Conservation (phyloP, 345 rosid species). For the Kandelia obovata region DNA sequence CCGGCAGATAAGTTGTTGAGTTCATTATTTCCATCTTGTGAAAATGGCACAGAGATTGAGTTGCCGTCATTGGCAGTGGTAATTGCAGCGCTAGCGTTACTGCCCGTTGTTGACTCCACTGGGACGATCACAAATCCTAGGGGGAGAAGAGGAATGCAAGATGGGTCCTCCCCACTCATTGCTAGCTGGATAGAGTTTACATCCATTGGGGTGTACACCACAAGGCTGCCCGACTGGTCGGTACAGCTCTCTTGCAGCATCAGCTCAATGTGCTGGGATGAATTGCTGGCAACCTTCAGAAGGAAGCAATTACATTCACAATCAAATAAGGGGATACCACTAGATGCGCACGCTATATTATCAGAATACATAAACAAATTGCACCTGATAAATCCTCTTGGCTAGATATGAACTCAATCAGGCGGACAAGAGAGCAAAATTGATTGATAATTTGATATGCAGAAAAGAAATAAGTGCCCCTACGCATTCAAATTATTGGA, state of each 20-base stretch:
- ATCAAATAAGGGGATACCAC: too few relatives aligned
- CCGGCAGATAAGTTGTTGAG: constrained; percentile 2
- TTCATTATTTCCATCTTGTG: constrained; percentile 18
- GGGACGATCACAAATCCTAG: constrained; percentile 71
- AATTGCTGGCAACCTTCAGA: constrained; percentile 68
- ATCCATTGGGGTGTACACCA: constrained; percentile 70
- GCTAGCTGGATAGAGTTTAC: constrained; percentile 68
- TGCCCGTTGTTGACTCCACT: constrained; percentile 24
- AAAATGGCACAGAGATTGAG: constrained; percentile 5
- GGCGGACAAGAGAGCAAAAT: too few relatives aligned
- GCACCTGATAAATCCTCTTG: too few relatives aligned
- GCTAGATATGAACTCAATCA: too few relatives aligned
- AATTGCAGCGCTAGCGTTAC: neutral
- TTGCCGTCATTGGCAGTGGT: constrained; percentile 4
- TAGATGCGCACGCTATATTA: too few relatives aligned
- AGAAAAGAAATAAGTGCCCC: too few relatives aligned
- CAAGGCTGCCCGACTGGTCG: constrained; percentile 71
- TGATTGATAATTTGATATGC: too few relatives aligned
- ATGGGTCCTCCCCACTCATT: constrained; percentile 79
- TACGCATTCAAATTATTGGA: neutral
- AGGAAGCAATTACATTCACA: neutral
- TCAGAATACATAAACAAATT: too few relatives aligned
- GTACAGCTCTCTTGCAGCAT: constrained; percentile 91
- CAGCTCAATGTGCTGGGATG: constrained; percentile 78
- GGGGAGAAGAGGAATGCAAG: constrained; percentile 73